These are phyloP conservation scores for Fusarium praegraminearum DNA, from an alignment of 2,329 filamentous ascomycete species.

Conservation along the genomic window DNA sequence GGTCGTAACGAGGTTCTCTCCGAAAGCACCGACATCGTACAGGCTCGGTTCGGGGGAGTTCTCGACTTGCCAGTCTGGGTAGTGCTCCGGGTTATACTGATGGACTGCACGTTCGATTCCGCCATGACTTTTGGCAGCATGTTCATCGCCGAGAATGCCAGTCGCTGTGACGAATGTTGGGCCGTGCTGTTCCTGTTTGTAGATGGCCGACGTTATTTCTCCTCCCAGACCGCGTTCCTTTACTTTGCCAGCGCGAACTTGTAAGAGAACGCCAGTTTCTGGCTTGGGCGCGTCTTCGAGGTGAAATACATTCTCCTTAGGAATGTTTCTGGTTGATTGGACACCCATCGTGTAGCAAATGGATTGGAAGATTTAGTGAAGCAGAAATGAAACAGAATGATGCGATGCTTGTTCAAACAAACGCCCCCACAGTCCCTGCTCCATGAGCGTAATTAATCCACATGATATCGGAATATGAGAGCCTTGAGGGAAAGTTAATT, in stretches of 20 bases:
- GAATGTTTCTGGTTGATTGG: neutral
- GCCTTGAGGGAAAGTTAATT: no score
- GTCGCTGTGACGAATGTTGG: neutral
- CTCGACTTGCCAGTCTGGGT: neutral
- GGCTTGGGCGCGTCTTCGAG: neutral
- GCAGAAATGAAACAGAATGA: neutral
- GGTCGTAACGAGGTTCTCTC: neutral
- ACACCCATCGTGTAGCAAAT: neutral
- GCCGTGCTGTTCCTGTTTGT: neutral
- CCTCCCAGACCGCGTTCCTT: neutral
- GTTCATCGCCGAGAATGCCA: neutral
- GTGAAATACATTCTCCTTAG: neutral
- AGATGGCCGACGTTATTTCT: neutral
- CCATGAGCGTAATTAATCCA: no score
- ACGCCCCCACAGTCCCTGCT: neutral
- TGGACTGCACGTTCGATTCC: neutral
- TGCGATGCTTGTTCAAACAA: neutral
- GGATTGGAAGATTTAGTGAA: fast-evolving
- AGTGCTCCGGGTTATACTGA: neutral
- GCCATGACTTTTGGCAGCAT: neutral
- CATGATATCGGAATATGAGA: no score
- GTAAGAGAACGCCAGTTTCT: neutral
- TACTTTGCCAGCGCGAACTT: neutral
- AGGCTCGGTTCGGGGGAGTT: neutral
- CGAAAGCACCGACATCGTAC: neutral